Evolutionary conservation across 148 eudicot species (phyloP), one percentile per base, ranked within the genome.

Genomic region (Camellia lanceoleosa): DNA sequence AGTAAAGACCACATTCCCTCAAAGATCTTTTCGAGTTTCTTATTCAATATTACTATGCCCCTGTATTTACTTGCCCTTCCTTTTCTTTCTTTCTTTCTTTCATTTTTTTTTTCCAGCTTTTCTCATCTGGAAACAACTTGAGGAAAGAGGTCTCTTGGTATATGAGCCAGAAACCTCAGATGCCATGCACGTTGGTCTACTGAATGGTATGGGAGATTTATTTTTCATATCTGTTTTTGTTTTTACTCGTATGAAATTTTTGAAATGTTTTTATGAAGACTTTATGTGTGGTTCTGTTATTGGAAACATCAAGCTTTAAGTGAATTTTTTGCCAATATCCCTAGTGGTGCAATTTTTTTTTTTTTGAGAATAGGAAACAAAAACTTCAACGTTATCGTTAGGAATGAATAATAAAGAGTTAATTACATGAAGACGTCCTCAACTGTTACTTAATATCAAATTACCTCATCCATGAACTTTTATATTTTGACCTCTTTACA

Each of bases 1-100:
- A 86, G 83, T 81, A 78, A 71, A 58, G 65, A 61, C 73, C 5
- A 10, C 54, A 14, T 20, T 41, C n/a, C 55, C 58, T 19, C 1
- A 67, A 59, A 15, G 1, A 19, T 13, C 16, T 11, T 73, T 64
- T 55, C 56, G 2, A 5, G 5, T 14, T 68, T n/a, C 56, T 68
- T 42, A 2, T 43, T 41, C 60, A 18, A 42, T 68, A 38, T 15
- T 41, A 16, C 42, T 9, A 7, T 64, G 9, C 47, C 63, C 44
- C 7, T 0, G 49, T 47, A 49, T 65, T 65, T 19, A 49, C 59
- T 12, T 10, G 56, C 60, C 65, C 43, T 65, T 13, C 9, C 55
- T 20, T 14, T 64, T 41, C 14, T 19, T 5, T 56, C 1, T 76
- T 30, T 30, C 10, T 7, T 5, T 30, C 38, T 30, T 1, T 23